phyloP scores from a whole-genome alignment of 1,284 basidiomycete species.

The Meripilus lineatus region DNA sequence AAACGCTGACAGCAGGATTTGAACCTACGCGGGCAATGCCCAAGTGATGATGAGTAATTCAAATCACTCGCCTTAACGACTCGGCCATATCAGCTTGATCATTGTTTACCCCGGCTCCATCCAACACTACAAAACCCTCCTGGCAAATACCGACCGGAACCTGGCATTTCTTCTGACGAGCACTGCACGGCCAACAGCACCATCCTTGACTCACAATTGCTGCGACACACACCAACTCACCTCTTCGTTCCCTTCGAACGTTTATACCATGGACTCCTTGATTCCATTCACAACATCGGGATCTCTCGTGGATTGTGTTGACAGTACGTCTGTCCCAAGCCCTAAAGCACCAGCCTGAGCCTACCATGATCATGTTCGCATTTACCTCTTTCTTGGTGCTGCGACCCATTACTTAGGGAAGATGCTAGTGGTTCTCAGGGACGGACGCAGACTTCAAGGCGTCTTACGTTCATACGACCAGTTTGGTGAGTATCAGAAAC shows the following conservation, averaged over 20 bases:
- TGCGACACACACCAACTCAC: constrained; percentile 1
- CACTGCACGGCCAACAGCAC: no score
- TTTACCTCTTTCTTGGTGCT: constrained; percentile 20
- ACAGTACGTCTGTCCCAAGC: constrained; percentile 84
- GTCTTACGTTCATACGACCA: constrained; percentile 98
- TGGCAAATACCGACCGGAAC: no score
- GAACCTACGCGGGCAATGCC: constrained; percentile 72
- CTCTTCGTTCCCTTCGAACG: background rate
- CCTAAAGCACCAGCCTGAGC: constrained; percentile 51
- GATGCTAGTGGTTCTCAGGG: constrained; percentile 95
- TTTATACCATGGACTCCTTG: constrained; percentile 75
- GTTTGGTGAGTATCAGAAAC: constrained; percentile 68
- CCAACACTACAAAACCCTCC: no score
- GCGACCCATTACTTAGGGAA: constrained; percentile 63
- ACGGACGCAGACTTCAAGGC: constrained; percentile 94
- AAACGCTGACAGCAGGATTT: constrained; percentile 74
- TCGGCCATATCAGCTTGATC: constrained; percentile 69
- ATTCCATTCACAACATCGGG: constrained; percentile 97
- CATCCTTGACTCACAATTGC: no score
- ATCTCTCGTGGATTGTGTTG: constrained; percentile 94
- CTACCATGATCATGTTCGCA: constrained; percentile 25
- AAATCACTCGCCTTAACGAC: constrained; percentile 82
- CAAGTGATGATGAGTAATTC: constrained; percentile 65
- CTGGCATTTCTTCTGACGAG: no score
- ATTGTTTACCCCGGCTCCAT: no score